These are phyloP conservation scores for Ascosphaera aggregata DNA, from an alignment of 2,329 filamentous ascomycete species.

Conservation along the genomic window DNA sequence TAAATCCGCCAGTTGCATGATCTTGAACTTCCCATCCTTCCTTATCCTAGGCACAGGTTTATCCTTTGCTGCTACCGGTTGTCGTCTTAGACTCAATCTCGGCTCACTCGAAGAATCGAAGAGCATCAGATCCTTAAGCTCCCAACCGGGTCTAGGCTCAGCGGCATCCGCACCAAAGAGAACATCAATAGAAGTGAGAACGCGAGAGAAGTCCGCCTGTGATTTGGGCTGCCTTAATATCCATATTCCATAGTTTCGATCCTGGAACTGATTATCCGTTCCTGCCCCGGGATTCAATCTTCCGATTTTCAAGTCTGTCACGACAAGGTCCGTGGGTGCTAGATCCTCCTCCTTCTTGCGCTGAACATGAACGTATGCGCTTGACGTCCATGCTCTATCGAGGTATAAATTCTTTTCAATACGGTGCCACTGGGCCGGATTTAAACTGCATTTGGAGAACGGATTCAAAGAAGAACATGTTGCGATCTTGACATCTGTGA, in stretches of 20 bases:
- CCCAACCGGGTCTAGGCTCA: constrained; percentile 72
- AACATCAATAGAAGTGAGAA: constrained; percentile 62
- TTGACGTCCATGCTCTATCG: constrained; percentile 45
- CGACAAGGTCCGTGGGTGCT: constrained; percentile 46
- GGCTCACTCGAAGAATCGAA: constrained; percentile 41
- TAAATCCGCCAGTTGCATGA: constrained; percentile 86
- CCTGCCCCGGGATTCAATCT: constrained; percentile 41
- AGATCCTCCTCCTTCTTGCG: constrained; percentile 74
- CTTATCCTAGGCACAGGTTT: constrained; percentile 55
- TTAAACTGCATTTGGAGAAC: constrained; percentile 54
- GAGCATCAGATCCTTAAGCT: constrained; percentile 49
- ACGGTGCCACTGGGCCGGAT: constrained; percentile 51
- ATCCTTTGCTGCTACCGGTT: constrained; percentile 36
- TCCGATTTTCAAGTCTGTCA: constrained; percentile 56
- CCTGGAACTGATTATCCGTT: constrained; percentile 47
- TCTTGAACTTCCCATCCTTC: constrained; percentile 88
- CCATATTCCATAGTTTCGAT: constrained; percentile 57
- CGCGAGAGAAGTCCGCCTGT: constrained; percentile 49
- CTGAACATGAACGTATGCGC: constrained; percentile 60
- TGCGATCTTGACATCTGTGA: constrained; percentile 63
- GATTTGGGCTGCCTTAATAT: constrained; percentile 49
- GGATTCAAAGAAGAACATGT: constrained; percentile 53
- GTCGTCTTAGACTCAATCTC: constrained; percentile 56
- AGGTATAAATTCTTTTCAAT: constrained; percentile 81
- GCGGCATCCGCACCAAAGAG: constrained; percentile 80